phyloP scores from a whole-genome alignment of 2,329 filamentous ascomycete genomes.

The Trichoderma sp. region DNA sequence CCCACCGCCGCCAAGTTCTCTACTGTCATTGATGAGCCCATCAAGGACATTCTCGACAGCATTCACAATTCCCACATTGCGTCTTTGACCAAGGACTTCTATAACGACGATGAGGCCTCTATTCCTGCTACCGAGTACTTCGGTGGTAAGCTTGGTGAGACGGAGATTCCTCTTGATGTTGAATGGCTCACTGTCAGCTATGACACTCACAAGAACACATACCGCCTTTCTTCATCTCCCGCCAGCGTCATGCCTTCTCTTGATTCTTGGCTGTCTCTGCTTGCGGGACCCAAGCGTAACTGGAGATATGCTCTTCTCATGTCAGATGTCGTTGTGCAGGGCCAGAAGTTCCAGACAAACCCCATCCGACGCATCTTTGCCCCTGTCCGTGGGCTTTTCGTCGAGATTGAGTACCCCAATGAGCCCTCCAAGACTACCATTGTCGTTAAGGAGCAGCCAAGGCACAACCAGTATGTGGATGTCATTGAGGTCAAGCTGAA shows the following conservation, averaged over 20 bases:
- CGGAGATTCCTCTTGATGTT: constrained; percentile 69
- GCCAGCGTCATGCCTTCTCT: constrained; percentile 70
- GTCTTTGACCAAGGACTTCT: constrained; percentile 73
- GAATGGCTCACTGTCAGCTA: constrained; percentile 84
- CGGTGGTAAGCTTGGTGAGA: constrained; percentile 77
- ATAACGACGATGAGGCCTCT: constrained; percentile 65
- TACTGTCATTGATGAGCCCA: constrained; percentile 83
- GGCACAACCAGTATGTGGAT: constrained; percentile 81
- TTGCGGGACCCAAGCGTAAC: constrained; percentile 80
- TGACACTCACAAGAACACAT: constrained; percentile 74
- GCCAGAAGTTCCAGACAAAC: constrained; percentile 95
- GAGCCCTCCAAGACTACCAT: constrained; percentile 82
- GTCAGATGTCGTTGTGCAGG: constrained; percentile 90
- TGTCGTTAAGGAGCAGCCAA: constrained; percentile 79
- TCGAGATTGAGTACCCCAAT: constrained; percentile 81
- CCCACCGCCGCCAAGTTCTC: constrained; percentile 91
- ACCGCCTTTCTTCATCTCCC: constrained; percentile 74
- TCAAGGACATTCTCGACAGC: constrained; percentile 89
- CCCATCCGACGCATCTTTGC: constrained; percentile 89
- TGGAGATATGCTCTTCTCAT: constrained; percentile 96
- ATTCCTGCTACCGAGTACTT: constrained; percentile 94
- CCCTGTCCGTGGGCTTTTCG: constrained; percentile 78
- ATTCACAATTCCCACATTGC: constrained; percentile 88
- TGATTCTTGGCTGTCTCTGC: constrained; percentile 81
- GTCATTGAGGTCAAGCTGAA: constrained; percentile 81